These are phyloP conservation scores for Auricularia sp. DNA, from an alignment of 768 basidiomycete species.

Conservation along the genomic window DNA sequence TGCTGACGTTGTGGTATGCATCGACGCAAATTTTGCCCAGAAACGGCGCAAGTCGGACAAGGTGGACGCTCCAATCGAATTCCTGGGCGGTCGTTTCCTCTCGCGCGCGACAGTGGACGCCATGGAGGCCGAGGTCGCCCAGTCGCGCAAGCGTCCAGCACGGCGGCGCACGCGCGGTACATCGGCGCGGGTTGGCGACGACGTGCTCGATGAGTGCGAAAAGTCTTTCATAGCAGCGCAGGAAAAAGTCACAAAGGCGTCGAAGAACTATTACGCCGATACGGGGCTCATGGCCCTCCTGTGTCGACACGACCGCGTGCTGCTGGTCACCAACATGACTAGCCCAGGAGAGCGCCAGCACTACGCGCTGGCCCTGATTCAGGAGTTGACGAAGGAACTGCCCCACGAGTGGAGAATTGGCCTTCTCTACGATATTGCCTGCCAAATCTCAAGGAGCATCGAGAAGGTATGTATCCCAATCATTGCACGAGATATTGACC, in stretches of 20 bases:
- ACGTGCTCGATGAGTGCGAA: conserved; percentile 28
- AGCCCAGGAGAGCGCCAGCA: conserved; percentile 30
- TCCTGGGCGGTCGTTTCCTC: neutral
- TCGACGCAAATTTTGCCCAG: conserved; percentile 3
- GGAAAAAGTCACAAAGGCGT: conserved; percentile 13
- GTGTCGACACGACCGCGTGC: conserved; percentile 12
- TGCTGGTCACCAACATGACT: conserved; percentile 33
- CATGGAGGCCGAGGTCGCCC: neutral
- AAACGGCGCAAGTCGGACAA: neutral
- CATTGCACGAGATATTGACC: too few species aligned
- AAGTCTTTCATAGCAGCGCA: too few species aligned
- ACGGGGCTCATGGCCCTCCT: conserved; percentile 13
- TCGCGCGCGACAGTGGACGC: neutral
- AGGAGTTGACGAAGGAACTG: conserved; percentile 20
- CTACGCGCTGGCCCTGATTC: conserved; percentile 27
- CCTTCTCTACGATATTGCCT: conserved; percentile 13
- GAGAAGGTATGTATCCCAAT: too few species aligned
- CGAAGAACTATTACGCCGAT: conserved; percentile 6
- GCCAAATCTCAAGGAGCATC: too few species aligned
- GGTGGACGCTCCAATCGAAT: neutral
- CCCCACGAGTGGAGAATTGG: conserved; percentile 20
- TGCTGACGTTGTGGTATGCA: neutral
- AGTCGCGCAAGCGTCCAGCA: neutral
- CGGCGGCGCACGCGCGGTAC: neutral
- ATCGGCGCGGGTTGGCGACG: neutral